Percentiles rank a stretch among this genome's conserved stretches.
phyloP scores from a whole-genome alignment of 371 early-diverging fungal species.

The Apophysomyces variabilis region DNA sequence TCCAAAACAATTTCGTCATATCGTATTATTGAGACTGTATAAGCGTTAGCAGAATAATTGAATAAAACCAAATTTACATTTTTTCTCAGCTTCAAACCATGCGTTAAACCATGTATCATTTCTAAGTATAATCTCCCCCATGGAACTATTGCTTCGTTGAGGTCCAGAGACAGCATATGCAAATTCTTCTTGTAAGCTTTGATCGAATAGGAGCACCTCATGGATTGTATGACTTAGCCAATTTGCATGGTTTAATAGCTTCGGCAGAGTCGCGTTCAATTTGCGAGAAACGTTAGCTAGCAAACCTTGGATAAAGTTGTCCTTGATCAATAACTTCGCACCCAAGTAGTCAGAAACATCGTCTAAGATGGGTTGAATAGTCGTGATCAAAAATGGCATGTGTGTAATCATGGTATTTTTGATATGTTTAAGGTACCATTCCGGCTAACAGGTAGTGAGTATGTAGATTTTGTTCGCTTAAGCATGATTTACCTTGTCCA shows the following conservation, averaged over 20 bases:
- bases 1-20: constrained; percentile 67
- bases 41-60: not conserved
- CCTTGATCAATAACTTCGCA: constrained; percentile 45
- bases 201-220: constrained; percentile 79
- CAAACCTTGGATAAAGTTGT: constrained; percentile 72
- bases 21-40: constrained; percentile 59
- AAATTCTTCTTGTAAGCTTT: constrained; percentile 69
- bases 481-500: constrained; percentile 67
- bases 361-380: constrained; percentile 42
- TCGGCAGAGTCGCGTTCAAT: constrained; percentile 60
- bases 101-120: constrained; percentile 63
- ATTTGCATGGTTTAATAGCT: constrained; percentile 58
- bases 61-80: constrained; percentile 50
- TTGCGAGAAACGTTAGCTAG: constrained; percentile 67
- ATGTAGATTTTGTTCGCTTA: not conserved
- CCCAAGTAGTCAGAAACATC: not conserved
- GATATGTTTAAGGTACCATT: constrained; percentile 83
- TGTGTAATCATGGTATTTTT: constrained; percentile 58
- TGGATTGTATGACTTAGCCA: constrained; percentile 75
- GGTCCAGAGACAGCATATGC: constrained; percentile 50
- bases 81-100: constrained; percentile 77
- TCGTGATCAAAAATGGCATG: constrained; percentile 40
- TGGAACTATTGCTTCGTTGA: constrained; percentile 47
- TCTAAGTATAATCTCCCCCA: constrained; percentile 58
- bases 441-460: constrained; percentile 58